Evolutionary conservation across 2,329 filamentous ascomycete species (phyloP).

Genomic region (Colletotrichum liriopes): DNA sequence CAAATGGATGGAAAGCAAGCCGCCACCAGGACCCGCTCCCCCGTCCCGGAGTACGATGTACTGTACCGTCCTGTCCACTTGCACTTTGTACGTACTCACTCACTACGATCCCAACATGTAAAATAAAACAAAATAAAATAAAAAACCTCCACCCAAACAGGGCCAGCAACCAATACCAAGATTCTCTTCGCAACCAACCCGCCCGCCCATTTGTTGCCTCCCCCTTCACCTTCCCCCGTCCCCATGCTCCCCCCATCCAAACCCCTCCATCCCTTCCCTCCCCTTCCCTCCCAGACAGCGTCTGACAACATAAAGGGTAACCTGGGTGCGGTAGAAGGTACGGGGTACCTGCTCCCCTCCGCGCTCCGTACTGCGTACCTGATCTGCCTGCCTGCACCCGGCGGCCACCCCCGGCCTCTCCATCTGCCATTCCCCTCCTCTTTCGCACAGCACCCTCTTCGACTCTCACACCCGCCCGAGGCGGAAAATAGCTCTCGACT

Average conservation of each 20-base stretch:
- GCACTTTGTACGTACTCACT: not conserved
- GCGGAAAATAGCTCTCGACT: slow-evolving; percentile 27
- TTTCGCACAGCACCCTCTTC: slow-evolving; percentile 24
- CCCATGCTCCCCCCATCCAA: slow-evolving; percentile 7
- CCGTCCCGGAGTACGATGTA: too few species aligned
- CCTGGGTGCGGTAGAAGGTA: not conserved
- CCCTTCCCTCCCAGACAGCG: slow-evolving; percentile 7
- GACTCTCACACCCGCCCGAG: slow-evolving; percentile 23
- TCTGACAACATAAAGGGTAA: not conserved
- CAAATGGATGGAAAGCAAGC: slow-evolving; percentile 17
- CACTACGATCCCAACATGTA: too few species aligned
- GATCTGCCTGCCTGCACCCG: not conserved
- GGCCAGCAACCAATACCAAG: not conserved
- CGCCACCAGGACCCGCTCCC: slow-evolving; percentile 12
- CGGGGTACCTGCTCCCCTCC: slow-evolving; percentile 9
- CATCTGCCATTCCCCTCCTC: slow-evolving; percentile 7
- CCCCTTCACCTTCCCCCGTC: not conserved
- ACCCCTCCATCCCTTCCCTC: slow-evolving; percentile 15
- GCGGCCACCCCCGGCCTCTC: slow-evolving; percentile 3
- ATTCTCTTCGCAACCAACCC: slow-evolving; percentile 12
- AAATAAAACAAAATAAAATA: too few species aligned
- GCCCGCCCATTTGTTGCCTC: slow-evolving; percentile 17
- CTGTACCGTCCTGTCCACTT: not conserved
- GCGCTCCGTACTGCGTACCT: slow-evolving; percentile 15
- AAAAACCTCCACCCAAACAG: not conserved